Evolutionary conservation across 257 asterid genomes (phyloP), one percentile per base, ranked within the genome.

Genomic region (Ilex aquifolium): DNA sequence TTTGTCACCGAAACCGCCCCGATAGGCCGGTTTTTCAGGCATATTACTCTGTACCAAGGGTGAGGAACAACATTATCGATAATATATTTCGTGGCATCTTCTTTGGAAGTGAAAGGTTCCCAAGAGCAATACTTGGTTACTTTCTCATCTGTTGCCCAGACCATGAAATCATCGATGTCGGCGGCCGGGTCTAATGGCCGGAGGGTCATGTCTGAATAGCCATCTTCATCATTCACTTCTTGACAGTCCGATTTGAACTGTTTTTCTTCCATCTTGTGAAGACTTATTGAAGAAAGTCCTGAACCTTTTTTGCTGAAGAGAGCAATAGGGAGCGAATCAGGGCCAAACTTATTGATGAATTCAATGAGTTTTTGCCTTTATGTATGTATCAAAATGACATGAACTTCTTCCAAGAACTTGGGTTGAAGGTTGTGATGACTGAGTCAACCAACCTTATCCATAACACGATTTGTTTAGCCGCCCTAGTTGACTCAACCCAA

Each of bases 101-200:
- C 90, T 54, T 62, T 81, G 53, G 95, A 68, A n/a, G 80, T 44
- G 71, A 73, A 81, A 6, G 72, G 42, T 27, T 77, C 80, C 92
- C 91, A 86, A 66, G 94, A 73, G 72, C 95, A 88, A 78, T 77
- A 91, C 57, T 71, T 62, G 69, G 83, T 75, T 29, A 86, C 98
- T 14, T 77, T 81, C 16, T 80, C 91, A 75, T 91, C 94, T 7
- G 76, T 69, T 0, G 69, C 57, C 88, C 88, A 90, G 14, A 69
- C 65, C 76, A 78, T 57, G 74, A 77, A 79, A 66, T 79, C 89
- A 48, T 83, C 96, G 51, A 76, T 82, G 51, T 90, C 96, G 61
- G 85, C 69, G 29, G 27, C 27, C 27, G 77, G 57, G 7, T 76
- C 85, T 44, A 88, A 57, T 17, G 63, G 78, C 73, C 95, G 84